Base-by-base conservation (phyloP, 345 rosid species). In the Durio zibethinus region DNA sequence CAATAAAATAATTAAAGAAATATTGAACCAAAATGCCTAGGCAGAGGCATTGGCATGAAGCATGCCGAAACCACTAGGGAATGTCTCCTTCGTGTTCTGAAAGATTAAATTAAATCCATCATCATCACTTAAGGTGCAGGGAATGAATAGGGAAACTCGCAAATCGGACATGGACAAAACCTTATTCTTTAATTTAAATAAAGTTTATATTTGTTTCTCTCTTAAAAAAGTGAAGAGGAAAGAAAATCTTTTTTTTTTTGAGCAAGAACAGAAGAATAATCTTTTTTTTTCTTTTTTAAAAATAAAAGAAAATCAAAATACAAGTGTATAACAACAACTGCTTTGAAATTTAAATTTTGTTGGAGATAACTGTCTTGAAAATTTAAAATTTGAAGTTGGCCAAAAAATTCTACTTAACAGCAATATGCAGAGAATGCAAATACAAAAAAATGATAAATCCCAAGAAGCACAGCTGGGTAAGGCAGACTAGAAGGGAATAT, bases 401-500 rank as follows among this genome's bases (percentile, higher is more conserved):
- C 15, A 52, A 59, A 54, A 66, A 43, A 68, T 31, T 73, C 10
- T 20, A 40, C n/a, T n/a, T n/a, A n/a, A n/a, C n/a, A n/a, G n/a
- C n/a, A n/a, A n/a, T n/a, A n/a, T n/a, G n/a, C n/a, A n/a, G n/a
- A n/a, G n/a, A n/a, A n/a, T n/a, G n/a, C n/a, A n/a, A n/a, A n/a
- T n/a, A n/a, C n/a, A n/a, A n/a, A n/a, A n/a, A n/a, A n/a, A n/a
- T n/a, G n/a, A n/a, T n/a, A n/a, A n/a, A n/a, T n/a, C n/a, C n/a
- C n/a, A n/a, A n/a, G n/a, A 12, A 4, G n/a, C 43, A 62, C 31
- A 77, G 80, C 80, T 67, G 77, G 80, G 36, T 21, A 31, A 64
- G 85, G 18, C 78, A 76, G 82, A 61, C 45, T 43, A 71, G 52
- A 71, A 80, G 85, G 85, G 74, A 87, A 87, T 87, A 87, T 87